Percentiles rank a stretch among this genome's conserved stretches.
Conservation (phyloP, 1,284 basidiomycete genomes). For the Neotropicomus parvogracilis region DNA sequence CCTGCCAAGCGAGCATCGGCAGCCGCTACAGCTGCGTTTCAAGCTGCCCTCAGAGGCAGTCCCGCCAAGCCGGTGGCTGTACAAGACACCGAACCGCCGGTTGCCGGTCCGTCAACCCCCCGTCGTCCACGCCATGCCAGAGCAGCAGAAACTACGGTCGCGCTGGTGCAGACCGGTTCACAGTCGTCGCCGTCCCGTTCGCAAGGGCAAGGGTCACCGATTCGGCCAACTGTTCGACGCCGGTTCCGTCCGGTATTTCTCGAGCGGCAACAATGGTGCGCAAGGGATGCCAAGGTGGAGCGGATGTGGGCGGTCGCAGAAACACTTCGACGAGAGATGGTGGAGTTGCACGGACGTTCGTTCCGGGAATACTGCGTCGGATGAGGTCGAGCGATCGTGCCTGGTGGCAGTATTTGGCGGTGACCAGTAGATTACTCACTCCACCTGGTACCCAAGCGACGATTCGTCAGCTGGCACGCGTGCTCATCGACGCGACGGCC, state of each 20-base stretch:
- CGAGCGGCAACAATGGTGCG: constrained; percentile 31
- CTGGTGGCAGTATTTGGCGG: too few relatives aligned
- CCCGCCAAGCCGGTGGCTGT: neutral
- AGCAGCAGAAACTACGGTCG: neutral
- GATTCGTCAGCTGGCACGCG: neutral
- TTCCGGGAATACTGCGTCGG: constrained; percentile 7
- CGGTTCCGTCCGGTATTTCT: constrained; percentile 31
- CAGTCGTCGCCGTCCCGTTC: constrained; percentile 15
- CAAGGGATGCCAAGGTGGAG: constrained; percentile 30
- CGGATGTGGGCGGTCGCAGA: constrained; percentile 25
- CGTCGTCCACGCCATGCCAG: constrained; percentile 8
- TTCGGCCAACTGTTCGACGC: constrained; percentile 8
- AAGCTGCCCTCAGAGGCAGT: constrained; percentile 16
- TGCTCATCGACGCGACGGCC: neutral
- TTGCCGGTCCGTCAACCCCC: constrained; percentile 28
- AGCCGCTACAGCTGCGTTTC: constrained; percentile 21
- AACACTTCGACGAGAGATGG: constrained; percentile 17
- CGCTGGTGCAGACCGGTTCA: neutral
- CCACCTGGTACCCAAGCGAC: neutral
- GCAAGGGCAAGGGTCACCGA: constrained; percentile 8
- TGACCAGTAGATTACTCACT: neutral
- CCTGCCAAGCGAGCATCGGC: constrained; percentile 9
- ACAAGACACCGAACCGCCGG: neutral
- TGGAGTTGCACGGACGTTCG: constrained; percentile 12
- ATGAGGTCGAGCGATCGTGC: neutral